Evolutionary conservation across 2,329 filamentous ascomycete genomes (phyloP).

Genomic region (Annulohypoxylon truncatum): DNA sequence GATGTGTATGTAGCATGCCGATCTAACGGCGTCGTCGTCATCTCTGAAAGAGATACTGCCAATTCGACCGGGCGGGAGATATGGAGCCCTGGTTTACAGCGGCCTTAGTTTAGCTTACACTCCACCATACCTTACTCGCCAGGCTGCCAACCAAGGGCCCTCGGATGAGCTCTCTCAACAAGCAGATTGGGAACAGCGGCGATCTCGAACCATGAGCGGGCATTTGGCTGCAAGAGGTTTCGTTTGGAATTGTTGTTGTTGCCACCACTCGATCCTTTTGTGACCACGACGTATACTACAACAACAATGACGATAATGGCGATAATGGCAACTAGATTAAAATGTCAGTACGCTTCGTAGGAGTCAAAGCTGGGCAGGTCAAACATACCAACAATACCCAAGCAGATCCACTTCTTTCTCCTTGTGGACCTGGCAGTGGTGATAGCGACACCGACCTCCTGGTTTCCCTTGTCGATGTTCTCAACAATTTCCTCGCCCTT

Average conservation of each 20-base stretch:
- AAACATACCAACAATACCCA: constrained; percentile 75
- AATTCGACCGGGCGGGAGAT: not conserved
- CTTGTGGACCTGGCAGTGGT: constrained; percentile 81
- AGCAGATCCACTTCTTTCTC: constrained; percentile 97
- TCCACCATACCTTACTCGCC: constrained; percentile 15
- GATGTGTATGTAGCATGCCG: not conserved
- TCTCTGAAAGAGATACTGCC: not conserved
- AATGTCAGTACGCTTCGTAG: constrained; percentile 43
- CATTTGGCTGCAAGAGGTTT: constrained; percentile 38
- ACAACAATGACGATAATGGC: constrained; percentile 64
- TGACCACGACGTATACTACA: constrained; percentile 46
- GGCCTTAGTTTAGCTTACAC: not conserved
- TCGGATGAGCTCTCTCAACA: constrained; percentile 41
- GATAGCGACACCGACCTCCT: constrained; percentile 84
- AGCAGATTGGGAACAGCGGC: constrained; percentile 39
- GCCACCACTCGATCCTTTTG: constrained; percentile 5
- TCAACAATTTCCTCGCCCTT: constrained; percentile 87
- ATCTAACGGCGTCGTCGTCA: not conserved
- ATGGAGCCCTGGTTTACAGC: not conserved
- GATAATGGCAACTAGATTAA: constrained; percentile 61
- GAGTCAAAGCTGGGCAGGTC: not conserved
- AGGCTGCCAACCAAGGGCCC: constrained; percentile 31
- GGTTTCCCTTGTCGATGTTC: constrained; percentile 86
- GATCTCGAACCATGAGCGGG: constrained; percentile 36
- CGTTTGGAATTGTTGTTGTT: constrained; percentile 35